phyloP scores from a whole-genome alignment of 129 eudicot species.

The Chrysanthemum lavandulifolium region DNA sequence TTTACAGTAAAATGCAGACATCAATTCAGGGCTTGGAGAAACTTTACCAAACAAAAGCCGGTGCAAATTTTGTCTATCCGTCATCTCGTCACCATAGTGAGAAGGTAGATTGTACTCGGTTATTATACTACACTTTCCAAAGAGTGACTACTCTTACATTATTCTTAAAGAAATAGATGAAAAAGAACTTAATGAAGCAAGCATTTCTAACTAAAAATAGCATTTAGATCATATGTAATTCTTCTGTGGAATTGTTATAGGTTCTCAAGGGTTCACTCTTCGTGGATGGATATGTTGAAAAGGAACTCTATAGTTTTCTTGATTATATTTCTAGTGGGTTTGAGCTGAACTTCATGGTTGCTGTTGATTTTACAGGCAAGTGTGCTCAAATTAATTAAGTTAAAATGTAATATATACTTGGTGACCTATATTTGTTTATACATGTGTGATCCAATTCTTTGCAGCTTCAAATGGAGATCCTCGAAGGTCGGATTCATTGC shows the following conservation, averaged over 20 bases:
- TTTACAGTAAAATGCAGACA: slow-evolving; percentile 68
- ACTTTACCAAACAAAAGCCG: slow-evolving; percentile 55
- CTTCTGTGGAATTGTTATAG: slow-evolving; percentile 32
- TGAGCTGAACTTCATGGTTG: slow-evolving; percentile 97
- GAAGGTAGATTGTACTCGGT: slow-evolving; percentile 45
- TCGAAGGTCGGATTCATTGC: slow-evolving; percentile 58
- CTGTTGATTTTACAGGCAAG: slow-evolving; percentile 92
- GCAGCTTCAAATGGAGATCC: slow-evolving; percentile 96
- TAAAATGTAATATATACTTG: slow-evolving; percentile 3
- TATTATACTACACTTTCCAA: slow-evolving; percentile 12
- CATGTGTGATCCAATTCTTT: slow-evolving; percentile 5
- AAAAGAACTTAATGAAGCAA: slow-evolving; percentile 8
- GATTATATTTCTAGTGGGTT: slow-evolving; percentile 94
- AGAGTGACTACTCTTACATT: slow-evolving; percentile 14
- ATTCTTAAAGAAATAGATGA: neutral
- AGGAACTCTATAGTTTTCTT: slow-evolving; percentile 66
- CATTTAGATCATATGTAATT: neutral
- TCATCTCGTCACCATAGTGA: slow-evolving; percentile 59
- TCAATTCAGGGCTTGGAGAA: slow-evolving; percentile 65
- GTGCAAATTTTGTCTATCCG: slow-evolving; percentile 57
- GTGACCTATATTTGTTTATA: slow-evolving; percentile 2
- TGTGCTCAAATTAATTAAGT: neutral
- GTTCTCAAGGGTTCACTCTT: slow-evolving; percentile 78
- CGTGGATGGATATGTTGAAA: slow-evolving; percentile 73
- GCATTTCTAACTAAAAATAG: neutral